Evolutionary conservation across 192 early-diverging fungal genomes (phyloP).

Genomic region (Gorgonomyces haynaldii): DNA sequence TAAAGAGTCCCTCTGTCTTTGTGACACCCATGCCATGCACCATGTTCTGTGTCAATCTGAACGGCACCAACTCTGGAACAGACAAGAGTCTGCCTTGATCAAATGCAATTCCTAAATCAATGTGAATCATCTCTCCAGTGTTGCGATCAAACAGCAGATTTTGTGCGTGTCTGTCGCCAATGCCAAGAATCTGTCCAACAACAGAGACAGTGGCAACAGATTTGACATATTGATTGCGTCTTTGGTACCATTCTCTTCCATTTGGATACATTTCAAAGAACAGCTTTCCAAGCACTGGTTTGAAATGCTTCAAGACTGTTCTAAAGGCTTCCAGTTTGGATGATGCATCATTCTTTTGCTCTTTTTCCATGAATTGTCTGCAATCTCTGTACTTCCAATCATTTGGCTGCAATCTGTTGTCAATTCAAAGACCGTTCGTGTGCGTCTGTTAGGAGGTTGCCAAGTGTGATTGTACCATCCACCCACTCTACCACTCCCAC

Average conservation of each 20-base stretch:
- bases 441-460: slow-evolving; percentile 23
- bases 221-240: slow-evolving; percentile 56
- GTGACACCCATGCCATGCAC: slow-evolving; percentile 78
- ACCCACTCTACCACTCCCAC: slow-evolving; percentile 50
- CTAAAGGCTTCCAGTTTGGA: slow-evolving; percentile 44
- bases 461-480: slow-evolving; percentile 35
- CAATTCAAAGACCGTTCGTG: slow-evolving; percentile 16
- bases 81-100: slow-evolving; percentile 81
- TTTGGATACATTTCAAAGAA: slow-evolving; percentile 69
- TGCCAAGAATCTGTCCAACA: slow-evolving; percentile 76
- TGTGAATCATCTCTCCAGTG: slow-evolving; percentile 83
- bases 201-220: slow-evolving; percentile 80
- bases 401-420: slow-evolving; percentile 22
- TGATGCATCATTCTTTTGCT: slow-evolving; percentile 25
- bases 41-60: slow-evolving; percentile 80
- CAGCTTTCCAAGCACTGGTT: slow-evolving; percentile 55
- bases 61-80: slow-evolving; percentile 85
- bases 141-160: slow-evolving; percentile 79
- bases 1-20: slow-evolving; percentile 70
- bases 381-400: slow-evolving; percentile 28
- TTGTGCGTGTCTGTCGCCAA: slow-evolving; percentile 87
- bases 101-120: slow-evolving; percentile 94
- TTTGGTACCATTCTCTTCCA: slow-evolving; percentile 58
- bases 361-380: slow-evolving; percentile 25
- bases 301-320: slow-evolving; percentile 31